Conservation (phyloP, 495 filamentous ascomycete species). For the Choiromyces venosus region DNA sequence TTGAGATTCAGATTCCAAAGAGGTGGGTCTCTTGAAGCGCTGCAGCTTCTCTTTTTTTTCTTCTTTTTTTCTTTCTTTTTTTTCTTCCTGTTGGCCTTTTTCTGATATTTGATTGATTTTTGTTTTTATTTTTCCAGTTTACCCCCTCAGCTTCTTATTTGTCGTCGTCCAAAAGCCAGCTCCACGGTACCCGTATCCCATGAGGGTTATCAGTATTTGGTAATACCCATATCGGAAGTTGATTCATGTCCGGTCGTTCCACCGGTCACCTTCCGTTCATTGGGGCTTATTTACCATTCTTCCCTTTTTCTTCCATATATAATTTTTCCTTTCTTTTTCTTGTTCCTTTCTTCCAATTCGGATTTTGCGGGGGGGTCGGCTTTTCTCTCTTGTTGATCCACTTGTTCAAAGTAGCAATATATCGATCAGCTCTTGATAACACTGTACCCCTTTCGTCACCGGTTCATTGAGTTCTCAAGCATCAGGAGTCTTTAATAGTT, state of each 20-base stretch:
- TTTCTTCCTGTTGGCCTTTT: not conserved
- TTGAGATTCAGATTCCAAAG: not conserved
- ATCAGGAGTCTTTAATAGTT: conserved; percentile 17
- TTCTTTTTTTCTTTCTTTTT: not conserved
- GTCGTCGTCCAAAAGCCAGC: not conserved
- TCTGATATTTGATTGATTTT: not conserved
- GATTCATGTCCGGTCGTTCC: not conserved
- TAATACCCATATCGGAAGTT: not conserved
- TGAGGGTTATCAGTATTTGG: not conserved
- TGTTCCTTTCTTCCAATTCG: not conserved
- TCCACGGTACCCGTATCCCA: not conserved
- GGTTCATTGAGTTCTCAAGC: conserved; percentile 9
- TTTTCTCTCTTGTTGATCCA: not conserved
- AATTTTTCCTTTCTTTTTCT: not conserved
- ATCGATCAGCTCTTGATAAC: conserved; percentile 9
- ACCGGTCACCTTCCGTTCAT: not conserved
- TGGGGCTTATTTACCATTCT: not conserved
- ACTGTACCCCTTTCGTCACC: conserved; percentile 28
- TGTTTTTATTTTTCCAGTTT: not conserved
- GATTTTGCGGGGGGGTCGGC: not conserved
- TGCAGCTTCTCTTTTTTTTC: not conserved
- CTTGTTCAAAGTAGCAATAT: not conserved
- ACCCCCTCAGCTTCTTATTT: not conserved
- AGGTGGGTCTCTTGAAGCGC: not conserved
- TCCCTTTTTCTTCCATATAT: not conserved